Evolutionary conservation across 331 rosid species (phyloP).

Genomic region (Pyrus hybrid): DNA sequence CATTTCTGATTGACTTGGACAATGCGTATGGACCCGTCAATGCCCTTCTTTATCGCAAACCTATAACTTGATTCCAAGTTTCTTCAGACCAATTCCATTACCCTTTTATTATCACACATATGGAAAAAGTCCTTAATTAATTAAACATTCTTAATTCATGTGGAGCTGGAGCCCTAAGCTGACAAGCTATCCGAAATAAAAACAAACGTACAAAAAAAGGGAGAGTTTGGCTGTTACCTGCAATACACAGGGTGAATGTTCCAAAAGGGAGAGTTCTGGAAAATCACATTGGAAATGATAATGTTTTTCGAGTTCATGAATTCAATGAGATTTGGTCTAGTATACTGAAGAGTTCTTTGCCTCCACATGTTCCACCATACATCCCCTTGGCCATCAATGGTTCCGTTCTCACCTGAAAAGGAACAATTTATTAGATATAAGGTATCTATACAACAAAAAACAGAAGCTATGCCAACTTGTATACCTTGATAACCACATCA

Average conservation of each 20-base stretch:
- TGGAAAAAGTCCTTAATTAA: too few relatives aligned
- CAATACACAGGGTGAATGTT: slow-evolving; percentile 92
- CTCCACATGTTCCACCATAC: slow-evolving; percentile 99
- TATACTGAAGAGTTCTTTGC: slow-evolving; percentile 57
- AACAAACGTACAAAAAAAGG: too few relatives aligned
- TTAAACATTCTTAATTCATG: neutral
- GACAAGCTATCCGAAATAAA: neutral
- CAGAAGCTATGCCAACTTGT: neutral
- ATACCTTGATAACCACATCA: too few relatives aligned
- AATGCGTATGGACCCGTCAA: too few relatives aligned
- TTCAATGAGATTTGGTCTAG: slow-evolving; percentile 73
- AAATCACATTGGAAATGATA: slow-evolving; percentile 62
- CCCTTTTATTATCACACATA: too few relatives aligned
- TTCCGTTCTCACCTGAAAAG: slow-evolving; percentile 77
- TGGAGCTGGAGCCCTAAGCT: too few relatives aligned
- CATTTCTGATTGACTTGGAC: too few relatives aligned
- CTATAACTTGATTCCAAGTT: too few relatives aligned
- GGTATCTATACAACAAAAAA: neutral
- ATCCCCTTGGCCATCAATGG: slow-evolving; percentile 87
- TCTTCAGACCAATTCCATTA: too few relatives aligned
- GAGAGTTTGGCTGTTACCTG: slow-evolving; percentile 37
- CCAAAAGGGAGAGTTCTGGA: slow-evolving; percentile 91
- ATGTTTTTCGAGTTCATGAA: slow-evolving; percentile 69
- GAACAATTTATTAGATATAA: neutral
- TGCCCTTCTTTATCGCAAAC: too few relatives aligned